phyloP scores from a whole-genome alignment of 1,284 basidiomycete species.

The Termitomyces sp. region DNA sequence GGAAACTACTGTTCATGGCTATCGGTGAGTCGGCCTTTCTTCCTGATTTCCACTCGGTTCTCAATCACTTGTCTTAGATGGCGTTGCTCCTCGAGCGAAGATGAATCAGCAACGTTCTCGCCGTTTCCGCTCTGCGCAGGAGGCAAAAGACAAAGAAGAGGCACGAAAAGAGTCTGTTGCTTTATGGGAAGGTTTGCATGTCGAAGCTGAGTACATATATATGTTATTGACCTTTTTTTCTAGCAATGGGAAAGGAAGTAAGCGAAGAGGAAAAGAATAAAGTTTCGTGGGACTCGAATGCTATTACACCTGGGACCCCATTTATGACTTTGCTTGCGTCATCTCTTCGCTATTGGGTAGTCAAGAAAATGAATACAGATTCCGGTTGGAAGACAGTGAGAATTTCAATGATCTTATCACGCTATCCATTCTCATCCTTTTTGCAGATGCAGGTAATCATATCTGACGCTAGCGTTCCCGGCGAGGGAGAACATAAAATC shows the following conservation, averaged over 20 bases:
- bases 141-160: slow-evolving; percentile 91
- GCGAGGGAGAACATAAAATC: slow-evolving; percentile 99
- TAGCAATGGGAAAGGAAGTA: slow-evolving; percentile 87
- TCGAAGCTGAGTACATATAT: background rate
- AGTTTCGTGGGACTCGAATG: slow-evolving; percentile 95
- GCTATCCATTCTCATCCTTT: background rate
- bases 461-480: slow-evolving; percentile 95
- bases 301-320: slow-evolving; percentile 97
- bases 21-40: slow-evolving; percentile 57
- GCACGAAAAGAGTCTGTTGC: slow-evolving; percentile 77
- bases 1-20: slow-evolving; percentile 96
- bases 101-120: slow-evolving; percentile 99
- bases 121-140: slow-evolving; percentile 92
- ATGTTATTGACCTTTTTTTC: background rate
- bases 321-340: slow-evolving; percentile 94
- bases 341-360: slow-evolving; percentile 95
- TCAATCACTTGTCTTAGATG: slow-evolving; percentile 50
- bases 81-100: slow-evolving; percentile 96
- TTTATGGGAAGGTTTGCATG: slow-evolving; percentile 75
- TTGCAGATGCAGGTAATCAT: slow-evolving; percentile 88
- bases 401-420: slow-evolving; percentile 11
- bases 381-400: slow-evolving; percentile 91
- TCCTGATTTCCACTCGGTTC: background rate
- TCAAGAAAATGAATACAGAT: slow-evolving; percentile 91
- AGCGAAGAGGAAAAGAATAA: slow-evolving; percentile 84